Conservation (phyloP, 345 rosid species). For the Kernera saxatilis region DNA sequence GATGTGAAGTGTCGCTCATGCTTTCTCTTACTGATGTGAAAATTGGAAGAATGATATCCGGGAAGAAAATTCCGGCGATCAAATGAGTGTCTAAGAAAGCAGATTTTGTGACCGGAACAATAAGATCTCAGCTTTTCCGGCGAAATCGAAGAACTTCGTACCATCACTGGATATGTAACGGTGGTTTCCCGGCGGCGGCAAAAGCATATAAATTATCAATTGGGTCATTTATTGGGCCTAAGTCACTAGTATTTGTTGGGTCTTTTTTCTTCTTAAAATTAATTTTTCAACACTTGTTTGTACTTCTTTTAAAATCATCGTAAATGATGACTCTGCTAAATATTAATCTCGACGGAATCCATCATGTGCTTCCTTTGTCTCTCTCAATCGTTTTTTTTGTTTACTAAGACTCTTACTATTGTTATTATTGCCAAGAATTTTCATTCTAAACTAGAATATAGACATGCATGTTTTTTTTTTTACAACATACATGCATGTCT, state of each 20-base stretch:
- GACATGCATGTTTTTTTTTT: no score
- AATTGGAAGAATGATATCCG: background rate
- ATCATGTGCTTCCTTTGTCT: no score
- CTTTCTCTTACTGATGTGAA: background rate
- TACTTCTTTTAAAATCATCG: no score
- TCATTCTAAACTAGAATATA: no score
- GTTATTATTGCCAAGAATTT: no score
- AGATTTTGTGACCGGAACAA: background rate
- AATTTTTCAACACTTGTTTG: no score
- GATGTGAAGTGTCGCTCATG: constrained; percentile 5
- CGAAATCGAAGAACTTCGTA: background rate
- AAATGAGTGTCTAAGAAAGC: background rate
- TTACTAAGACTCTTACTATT: no score
- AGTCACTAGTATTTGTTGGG: background rate
- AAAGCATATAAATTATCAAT: background rate
- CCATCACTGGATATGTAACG: constrained; percentile 12
- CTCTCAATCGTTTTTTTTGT: no score
- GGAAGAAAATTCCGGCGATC: background rate
- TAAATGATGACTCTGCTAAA: no score
- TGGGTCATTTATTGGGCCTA: background rate
- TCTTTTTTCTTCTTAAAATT: background rate
- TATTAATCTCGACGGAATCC: no score
- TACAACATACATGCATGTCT: no score
- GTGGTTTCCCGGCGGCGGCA: background rate
- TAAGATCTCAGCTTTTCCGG: background rate